Evolutionary conservation across 805 yeast genomes (phyloP).

Genomic region (Scheffersomyces coipomensis): DNA sequence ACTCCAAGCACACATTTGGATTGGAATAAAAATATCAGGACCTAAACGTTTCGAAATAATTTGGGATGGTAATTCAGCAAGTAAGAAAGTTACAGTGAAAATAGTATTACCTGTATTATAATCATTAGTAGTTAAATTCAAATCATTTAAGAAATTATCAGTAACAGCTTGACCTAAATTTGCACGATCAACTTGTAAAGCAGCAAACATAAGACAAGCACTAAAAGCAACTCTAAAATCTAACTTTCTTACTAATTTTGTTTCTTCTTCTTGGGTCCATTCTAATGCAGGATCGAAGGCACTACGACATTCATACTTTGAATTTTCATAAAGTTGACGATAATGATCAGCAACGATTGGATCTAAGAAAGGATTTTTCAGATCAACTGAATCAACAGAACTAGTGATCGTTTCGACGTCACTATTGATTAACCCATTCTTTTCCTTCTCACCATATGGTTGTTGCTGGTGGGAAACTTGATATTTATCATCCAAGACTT

Average conservation of each 20-base stretch:
- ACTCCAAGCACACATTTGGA: constrained; percentile 56
- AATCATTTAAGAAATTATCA: constrained; percentile 52
- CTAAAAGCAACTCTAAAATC: constrained; percentile 55
- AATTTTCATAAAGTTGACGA: constrained; percentile 21
- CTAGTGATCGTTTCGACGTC: constrained; percentile 3
- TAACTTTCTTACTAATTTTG: constrained; percentile 44
- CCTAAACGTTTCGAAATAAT: constrained; percentile 60
- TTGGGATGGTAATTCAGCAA: constrained; percentile 64
- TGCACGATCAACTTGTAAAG: constrained; percentile 57
- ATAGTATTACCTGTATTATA: constrained; percentile 60
- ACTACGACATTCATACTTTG: constrained; percentile 53
- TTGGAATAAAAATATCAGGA: constrained; percentile 60
- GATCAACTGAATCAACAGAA: background rate
- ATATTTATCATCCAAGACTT: too few species aligned
- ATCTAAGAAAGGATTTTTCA: constrained; percentile 5
- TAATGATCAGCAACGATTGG: constrained; percentile 6
- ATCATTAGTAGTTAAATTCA: constrained; percentile 52
- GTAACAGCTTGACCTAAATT: constrained; percentile 58
- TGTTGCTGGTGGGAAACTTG: too few species aligned
- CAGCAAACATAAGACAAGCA: constrained; percentile 59
- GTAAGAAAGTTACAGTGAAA: constrained; percentile 48
- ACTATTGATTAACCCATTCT: background rate
- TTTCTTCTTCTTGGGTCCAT: constrained; percentile 56
- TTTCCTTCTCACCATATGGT: background rate
- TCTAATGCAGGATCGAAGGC: constrained; percentile 56